Base-by-base conservation (phyloP, 2,329 filamentous ascomycete species). In the Pseudohalonectria lignicola region DNA sequence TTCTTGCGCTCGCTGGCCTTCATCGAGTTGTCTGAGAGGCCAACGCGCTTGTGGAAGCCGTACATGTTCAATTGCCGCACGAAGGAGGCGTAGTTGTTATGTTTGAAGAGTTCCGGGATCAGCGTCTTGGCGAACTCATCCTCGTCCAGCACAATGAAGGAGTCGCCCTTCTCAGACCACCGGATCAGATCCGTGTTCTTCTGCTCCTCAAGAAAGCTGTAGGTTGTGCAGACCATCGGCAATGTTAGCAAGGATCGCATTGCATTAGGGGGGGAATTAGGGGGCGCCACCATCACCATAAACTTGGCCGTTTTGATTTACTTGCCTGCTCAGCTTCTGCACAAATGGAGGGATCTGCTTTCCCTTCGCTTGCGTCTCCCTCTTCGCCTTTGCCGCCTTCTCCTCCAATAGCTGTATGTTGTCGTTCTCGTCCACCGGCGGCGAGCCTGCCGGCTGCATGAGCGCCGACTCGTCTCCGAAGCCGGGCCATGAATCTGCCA, bases 261-360 rank as follows among this genome's bases (percentile, higher is more conserved):
- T n/a, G n/a, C n/a, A n/a, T n/a, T n/a, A n/a, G n/a, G n/a, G n/a
- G n/a, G n/a, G n/a, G n/a, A n/a, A n/a, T n/a, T n/a, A n/a, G n/a
- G n/a, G n/a, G n/a, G n/a, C n/a, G n/a, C n/a, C n/a, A n/a, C n/a
- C n/a, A n/a, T n/a, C n/a, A n/a, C n/a, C n/a, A n/a, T n/a, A n/a
- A n/a, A n/a, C n/a, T n/a, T n/a, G n/a, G n/a, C n/a, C n/a, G n/a
- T n/a, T n/a, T n/a, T n/a, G n/a, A n/a, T n/a, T n/a, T 40, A 53
- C 75, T 63, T 66, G 93, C 90, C 90, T 96, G 77, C 87, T 94
- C 39, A 98, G 64, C 56, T 98, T 98, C 59, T 95, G 88, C 31
- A 98, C 88, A 66, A 98, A 98, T 0, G 92, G 90, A 1, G 92
- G 90, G 10, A 98, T 96, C 53, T 93, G 85, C 61, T 96, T 96